Percentiles rank a stretch among this genome's conserved stretches.
Conservation (phyloP, 768 basidiomycete species). For the Mycena vitilis region DNA sequence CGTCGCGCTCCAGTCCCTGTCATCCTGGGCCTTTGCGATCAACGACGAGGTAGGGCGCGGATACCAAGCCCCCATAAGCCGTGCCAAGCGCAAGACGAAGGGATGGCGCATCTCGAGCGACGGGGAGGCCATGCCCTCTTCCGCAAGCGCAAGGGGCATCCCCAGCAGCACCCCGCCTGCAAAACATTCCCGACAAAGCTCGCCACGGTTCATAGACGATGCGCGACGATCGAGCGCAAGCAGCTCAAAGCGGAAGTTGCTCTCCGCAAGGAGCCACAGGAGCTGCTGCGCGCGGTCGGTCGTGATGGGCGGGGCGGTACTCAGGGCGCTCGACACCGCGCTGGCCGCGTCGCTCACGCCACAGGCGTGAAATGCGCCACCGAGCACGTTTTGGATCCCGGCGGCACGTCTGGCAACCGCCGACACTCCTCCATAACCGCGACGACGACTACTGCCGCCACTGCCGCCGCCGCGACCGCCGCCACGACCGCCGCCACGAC, state of each 20-base stretch:
- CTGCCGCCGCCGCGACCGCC: too few relatives aligned
- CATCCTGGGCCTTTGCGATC: neutral
- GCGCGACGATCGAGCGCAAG: constrained; percentile 1
- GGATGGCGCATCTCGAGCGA: neutral
- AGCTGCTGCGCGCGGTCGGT: neutral
- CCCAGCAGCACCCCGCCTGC: constrained; percentile 1
- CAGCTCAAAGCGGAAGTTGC: constrained; percentile 18
- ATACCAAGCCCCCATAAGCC: constrained; percentile 11
- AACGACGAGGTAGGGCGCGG: neutral
- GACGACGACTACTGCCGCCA: too few relatives aligned
- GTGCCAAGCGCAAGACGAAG: neutral
- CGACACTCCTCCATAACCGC: too few relatives aligned
- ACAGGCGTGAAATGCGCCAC: neutral
- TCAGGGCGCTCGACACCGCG: neutral
- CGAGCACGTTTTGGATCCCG: neutral
- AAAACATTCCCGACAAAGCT: constrained; percentile 12
- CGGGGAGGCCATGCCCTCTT: constrained; percentile 7
- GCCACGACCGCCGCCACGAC: too few relatives aligned
- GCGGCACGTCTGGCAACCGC: neutral
- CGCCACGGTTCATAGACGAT: neutral
- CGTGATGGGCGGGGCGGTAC: neutral
- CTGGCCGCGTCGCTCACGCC: neutral
- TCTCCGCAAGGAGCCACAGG: constrained; percentile 12
- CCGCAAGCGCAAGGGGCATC: neutral
- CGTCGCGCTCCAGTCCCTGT: neutral